These are phyloP conservation scores for Pyrenula aspistea DNA, from an alignment of 495 filamentous ascomycete species.

Conservation along the genomic window DNA sequence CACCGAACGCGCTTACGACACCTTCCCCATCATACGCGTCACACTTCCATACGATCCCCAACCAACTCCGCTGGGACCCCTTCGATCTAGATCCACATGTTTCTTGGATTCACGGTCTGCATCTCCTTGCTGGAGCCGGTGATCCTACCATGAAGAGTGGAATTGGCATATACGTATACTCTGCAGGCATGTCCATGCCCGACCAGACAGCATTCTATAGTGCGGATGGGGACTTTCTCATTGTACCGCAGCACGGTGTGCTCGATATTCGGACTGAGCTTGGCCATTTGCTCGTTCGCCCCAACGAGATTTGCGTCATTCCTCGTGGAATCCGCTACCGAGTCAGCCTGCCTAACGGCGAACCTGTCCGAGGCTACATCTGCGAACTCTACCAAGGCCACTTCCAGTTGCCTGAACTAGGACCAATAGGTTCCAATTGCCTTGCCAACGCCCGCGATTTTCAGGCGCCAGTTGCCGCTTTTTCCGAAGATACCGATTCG, in stretches of 20 bases:
- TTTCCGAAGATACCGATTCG: conserved; percentile 22
- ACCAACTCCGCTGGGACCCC: conserved; percentile 86
- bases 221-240: conserved; percentile 60
- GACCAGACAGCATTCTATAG: conserved; percentile 50
- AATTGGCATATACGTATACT: conserved; percentile 71
- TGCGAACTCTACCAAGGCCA: conserved; percentile 61
- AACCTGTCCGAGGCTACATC: conserved; percentile 52
- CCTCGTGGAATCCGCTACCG: conserved; percentile 57
- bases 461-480: conserved; percentile 54
- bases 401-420: conserved; percentile 60
- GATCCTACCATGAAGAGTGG: conserved; percentile 73
- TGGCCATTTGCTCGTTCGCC: conserved; percentile 55
- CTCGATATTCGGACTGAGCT: conserved; percentile 63
- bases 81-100: conserved; percentile 64
- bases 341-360: conserved; percentile 32
- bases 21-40: conserved; percentile 31
- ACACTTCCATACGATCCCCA: conserved; percentile 55
- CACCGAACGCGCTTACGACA: conserved; percentile 41
- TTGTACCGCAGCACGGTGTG: conserved; percentile 58
- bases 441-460: conserved; percentile 68
- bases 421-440: conserved; percentile 62
- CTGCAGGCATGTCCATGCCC: conserved; percentile 68
- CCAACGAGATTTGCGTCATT: conserved; percentile 63
- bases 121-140: conserved; percentile 69
- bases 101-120: conserved; percentile 71